Conservation (phyloP, 352 stramenopile genomes). For the Phytophthora agathidicida region DNA sequence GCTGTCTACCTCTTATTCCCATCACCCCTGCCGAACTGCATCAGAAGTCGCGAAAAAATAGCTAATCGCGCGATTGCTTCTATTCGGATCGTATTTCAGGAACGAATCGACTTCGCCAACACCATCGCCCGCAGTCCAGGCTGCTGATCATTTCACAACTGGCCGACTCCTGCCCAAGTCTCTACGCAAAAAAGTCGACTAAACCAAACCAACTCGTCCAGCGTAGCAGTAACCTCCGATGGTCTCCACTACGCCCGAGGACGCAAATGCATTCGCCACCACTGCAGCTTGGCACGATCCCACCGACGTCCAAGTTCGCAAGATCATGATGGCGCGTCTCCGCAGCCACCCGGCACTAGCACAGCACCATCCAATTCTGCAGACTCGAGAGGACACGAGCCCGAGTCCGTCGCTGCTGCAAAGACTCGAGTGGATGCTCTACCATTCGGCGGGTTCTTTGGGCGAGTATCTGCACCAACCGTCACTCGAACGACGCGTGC, state of each 20-base stretch:
- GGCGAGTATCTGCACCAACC: conserved; percentile 68
- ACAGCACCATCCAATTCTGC: conserved; percentile 36
- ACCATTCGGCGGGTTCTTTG: conserved; percentile 66
- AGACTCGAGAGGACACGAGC: conserved; percentile 19
- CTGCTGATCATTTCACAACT: conserved; percentile 28
- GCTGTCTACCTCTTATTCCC: background rate
- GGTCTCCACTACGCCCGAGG: conserved; percentile 13
- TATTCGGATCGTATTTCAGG: conserved; percentile 15
- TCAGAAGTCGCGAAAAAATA: conserved; percentile 11
- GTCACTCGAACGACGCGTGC: conserved; percentile 72
- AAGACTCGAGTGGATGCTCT: conserved; percentile 81
- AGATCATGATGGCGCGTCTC: conserved; percentile 56
- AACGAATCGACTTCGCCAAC: conserved; percentile 13
- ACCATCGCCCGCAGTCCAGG: conserved; percentile 1
- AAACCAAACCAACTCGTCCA: background rate
- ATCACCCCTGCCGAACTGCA: background rate
- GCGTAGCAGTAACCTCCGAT: conserved; percentile 10
- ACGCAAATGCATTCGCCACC: conserved; percentile 5
- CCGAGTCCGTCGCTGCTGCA: conserved; percentile 61
- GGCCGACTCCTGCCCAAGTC: conserved; percentile 18
- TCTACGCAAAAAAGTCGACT: conserved; percentile 9
- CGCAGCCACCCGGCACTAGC: conserved; percentile 39
- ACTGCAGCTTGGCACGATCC: conserved; percentile 36
- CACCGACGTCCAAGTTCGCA: conserved; percentile 50
- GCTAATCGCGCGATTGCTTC: conserved; percentile 21